Evolutionary conservation across 192 early-diverging fungal genomes (phyloP).

Genomic region (Backusella macrospora): DNA sequence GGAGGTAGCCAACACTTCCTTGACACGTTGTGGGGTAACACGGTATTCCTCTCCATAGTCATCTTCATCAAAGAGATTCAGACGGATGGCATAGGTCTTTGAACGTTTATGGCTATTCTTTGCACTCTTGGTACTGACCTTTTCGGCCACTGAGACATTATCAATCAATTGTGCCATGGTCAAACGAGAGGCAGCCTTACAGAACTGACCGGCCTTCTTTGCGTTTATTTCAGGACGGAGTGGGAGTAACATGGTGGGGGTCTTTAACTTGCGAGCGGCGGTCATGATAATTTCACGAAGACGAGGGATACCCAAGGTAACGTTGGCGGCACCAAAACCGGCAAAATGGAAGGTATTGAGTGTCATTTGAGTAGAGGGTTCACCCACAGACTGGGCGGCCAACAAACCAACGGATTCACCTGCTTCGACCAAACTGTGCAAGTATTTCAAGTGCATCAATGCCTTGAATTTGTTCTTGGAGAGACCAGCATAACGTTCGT

Average conservation of each 20-base stretch:
- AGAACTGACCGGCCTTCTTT: conserved; percentile 64
- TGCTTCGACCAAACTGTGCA: conserved; percentile 90
- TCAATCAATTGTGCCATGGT: conserved; percentile 86
- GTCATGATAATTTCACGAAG: conserved; percentile 99
- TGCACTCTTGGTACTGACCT: conserved; percentile 56
- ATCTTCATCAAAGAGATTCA: conserved; percentile 83
- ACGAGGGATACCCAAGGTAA: conserved; percentile 99
- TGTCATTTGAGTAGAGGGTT: conserved; percentile 99
- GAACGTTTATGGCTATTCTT: conserved; percentile 53
- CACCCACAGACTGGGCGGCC: conserved; percentile 96
- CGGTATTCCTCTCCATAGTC: conserved; percentile 82
- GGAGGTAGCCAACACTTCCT: conserved; percentile 68
- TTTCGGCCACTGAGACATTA: conserved; percentile 81
- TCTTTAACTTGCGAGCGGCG: conserved; percentile 86
- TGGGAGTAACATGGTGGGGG: conserved; percentile 92
- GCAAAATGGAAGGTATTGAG: conserved; percentile 99
- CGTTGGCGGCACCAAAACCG: conserved; percentile 96
- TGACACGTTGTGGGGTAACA: conserved; percentile 67
- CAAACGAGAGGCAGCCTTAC: conserved; percentile 73
- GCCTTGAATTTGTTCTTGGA: conserved; percentile 80
- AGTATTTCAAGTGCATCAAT: conserved; percentile 95
- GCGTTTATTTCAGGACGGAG: conserved; percentile 67
- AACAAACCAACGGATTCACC: conserved; percentile 98
- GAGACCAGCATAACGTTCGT: conserved; percentile 56
- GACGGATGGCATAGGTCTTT: conserved; percentile 78